These are phyloP conservation scores for Pseudonitzschia delicatissima DNA, from an alignment of 108 stramenopile genomes.

Conservation along the genomic window DNA sequence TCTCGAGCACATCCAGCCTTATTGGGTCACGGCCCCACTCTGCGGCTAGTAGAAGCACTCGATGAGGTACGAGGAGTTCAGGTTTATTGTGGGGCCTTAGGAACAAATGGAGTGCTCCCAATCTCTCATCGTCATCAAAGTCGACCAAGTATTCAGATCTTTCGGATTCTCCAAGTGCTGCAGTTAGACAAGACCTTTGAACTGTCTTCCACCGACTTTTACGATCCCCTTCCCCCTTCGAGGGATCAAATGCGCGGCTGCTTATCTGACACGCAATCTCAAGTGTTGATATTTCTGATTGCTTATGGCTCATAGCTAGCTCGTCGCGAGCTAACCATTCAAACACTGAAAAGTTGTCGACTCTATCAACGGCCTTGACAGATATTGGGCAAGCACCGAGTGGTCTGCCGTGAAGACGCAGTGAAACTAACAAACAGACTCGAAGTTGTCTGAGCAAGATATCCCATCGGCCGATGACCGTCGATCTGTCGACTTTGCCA, in stretches of 20 bases:
- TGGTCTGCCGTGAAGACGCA: constrained; percentile 62
- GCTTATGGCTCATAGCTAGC: constrained; percentile 64
- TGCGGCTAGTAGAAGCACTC: constrained; percentile 59
- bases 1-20: constrained; percentile 39
- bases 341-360: constrained; percentile 65
- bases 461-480: constrained; percentile 53
- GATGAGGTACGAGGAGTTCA: constrained; percentile 58
- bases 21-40: constrained; percentile 59
- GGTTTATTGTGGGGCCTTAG: constrained; percentile 33
- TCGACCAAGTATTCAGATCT: constrained; percentile 40
- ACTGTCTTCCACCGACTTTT: constrained; percentile 29
- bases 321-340: constrained; percentile 77
- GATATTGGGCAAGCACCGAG: constrained; percentile 61
- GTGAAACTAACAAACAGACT: constrained; percentile 62
- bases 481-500: constrained; percentile 44
- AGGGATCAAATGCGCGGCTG: constrained; percentile 61
- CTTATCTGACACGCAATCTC: constrained; percentile 67
- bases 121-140: constrained; percentile 32
- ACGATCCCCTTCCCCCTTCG: constrained; percentile 50
- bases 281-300: constrained; percentile 55
- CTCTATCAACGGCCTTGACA: constrained; percentile 52
- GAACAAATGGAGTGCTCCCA: constrained; percentile 46
- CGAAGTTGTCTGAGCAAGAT: constrained; percentile 66
- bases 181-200: constrained; percentile 43
- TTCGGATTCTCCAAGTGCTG: constrained; percentile 31